Conservation (phyloP, 2,329 filamentous ascomycete species). For the Geoglossum cookeanum region DNA sequence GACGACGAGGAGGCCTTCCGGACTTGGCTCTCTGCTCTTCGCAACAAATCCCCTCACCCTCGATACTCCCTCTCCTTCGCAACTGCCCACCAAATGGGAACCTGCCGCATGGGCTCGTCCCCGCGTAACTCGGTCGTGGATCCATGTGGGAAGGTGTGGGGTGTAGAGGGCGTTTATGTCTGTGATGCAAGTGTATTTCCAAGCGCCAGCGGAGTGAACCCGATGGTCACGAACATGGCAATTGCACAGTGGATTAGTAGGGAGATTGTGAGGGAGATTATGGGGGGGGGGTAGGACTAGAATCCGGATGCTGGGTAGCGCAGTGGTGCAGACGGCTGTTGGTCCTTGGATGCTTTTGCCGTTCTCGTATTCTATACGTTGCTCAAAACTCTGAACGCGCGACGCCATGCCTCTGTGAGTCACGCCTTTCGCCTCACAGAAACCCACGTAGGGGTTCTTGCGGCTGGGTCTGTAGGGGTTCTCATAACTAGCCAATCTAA, state of each 20-base stretch:
- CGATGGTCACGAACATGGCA: constrained; percentile 32
- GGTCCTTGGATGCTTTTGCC: too few species aligned
- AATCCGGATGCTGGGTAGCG: too few species aligned
- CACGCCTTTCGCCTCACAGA: too few species aligned
- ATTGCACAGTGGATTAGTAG: constrained; percentile 27
- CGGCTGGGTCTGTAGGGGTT: too few species aligned
- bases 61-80: constrained; percentile 14
- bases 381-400: too few species aligned
- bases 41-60: constrained; percentile 24
- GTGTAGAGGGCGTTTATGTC: constrained; percentile 26
- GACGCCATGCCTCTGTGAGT: too few species aligned
- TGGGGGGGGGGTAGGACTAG: not conserved
- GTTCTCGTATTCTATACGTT: too few species aligned
- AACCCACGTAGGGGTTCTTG: too few species aligned
- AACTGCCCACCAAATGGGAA: constrained; percentile 33
- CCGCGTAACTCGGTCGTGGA: constrained; percentile 26
- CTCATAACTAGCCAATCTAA: too few species aligned
- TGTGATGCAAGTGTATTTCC: constrained; percentile 31
- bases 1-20: constrained; percentile 35
- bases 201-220: constrained; percentile 31
- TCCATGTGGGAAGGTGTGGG: constrained; percentile 27
- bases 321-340: too few species aligned
- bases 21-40: constrained; percentile 32
- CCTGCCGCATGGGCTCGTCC: constrained; percentile 27
- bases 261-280: constrained; percentile 4